Percentiles rank a stretch among this genome's conserved stretches.
Conservation (phyloP, 2,329 filamentous ascomycete species). For the Coniosporium tulheliwenetii region DNA sequence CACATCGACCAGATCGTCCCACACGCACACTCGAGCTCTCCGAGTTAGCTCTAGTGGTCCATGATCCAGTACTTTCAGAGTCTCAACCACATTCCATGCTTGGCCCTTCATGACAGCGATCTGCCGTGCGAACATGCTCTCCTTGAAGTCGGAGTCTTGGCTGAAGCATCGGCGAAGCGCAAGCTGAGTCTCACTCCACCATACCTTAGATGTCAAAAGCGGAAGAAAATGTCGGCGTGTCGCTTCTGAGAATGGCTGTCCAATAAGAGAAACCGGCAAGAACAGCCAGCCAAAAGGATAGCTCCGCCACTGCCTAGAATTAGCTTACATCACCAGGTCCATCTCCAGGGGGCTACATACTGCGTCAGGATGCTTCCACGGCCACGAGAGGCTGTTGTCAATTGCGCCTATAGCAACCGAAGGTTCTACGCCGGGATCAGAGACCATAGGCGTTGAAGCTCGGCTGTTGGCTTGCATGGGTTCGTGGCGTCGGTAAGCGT, state of each 20-base stretch:
- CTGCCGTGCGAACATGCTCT: conserved; percentile 97
- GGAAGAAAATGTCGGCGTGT: conserved; percentile 94
- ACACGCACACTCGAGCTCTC: conserved; percentile 82
- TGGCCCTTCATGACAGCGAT: conserved; percentile 99
- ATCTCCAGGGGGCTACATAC: conserved; percentile 27
- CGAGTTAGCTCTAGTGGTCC: conserved; percentile 87
- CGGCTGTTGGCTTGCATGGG: conserved; percentile 63
- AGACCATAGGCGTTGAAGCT: conserved; percentile 30
- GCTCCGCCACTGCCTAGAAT: conserved; percentile 45
- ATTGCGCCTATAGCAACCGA: conserved; percentile 77
- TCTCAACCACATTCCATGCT: conserved; percentile 98
- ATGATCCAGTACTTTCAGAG: conserved; percentile 80
- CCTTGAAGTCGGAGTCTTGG: conserved; percentile 89
- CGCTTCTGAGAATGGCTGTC: conserved; percentile 86
- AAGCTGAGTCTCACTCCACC: conserved; percentile 92
- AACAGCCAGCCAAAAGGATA: conserved; percentile 99
- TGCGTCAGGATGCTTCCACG: conserved; percentile 96
- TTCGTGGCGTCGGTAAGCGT: conserved; percentile 64
- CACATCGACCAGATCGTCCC: conserved; percentile 95
- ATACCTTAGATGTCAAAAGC: conserved; percentile 79
- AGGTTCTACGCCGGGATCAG: not conserved
- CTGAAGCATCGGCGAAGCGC: conserved; percentile 78
- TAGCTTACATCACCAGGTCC: conserved; percentile 20
- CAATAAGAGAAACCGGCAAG: conserved; percentile 87
- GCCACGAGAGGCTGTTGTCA: conserved; percentile 96